These are phyloP conservation scores for Breynia disticha DNA, from an alignment of 441 rosid species.

Conservation along the genomic window DNA sequence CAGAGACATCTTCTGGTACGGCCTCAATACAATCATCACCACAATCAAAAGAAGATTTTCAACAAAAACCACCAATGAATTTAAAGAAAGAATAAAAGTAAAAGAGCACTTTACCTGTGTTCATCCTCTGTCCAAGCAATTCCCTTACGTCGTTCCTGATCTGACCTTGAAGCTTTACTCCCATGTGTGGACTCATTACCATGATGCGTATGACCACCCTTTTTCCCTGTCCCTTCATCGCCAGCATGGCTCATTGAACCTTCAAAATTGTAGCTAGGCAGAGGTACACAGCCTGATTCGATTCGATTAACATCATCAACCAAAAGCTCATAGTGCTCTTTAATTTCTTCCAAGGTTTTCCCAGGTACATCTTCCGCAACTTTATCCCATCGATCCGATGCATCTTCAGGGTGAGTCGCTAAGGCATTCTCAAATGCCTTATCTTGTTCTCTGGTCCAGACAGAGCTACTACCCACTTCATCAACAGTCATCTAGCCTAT, in stretches of 20 bases:
- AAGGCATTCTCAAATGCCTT: slow-evolving; percentile 89
- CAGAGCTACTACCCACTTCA: slow-evolving; percentile 54
- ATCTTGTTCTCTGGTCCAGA: slow-evolving; percentile 86
- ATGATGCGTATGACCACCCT: slow-evolving; percentile 41
- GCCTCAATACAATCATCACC: slow-evolving; percentile 3
- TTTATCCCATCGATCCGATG: slow-evolving; percentile 72
- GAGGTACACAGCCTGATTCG: slow-evolving; percentile 81
- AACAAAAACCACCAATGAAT: not conserved
- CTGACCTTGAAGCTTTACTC: slow-evolving; percentile 70
- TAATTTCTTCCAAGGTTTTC: slow-evolving; percentile 72
- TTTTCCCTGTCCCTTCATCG: slow-evolving; percentile 64
- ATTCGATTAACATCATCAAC: slow-evolving; percentile 69
- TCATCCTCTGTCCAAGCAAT: slow-evolving; percentile 99
- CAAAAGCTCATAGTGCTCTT: slow-evolving; percentile 71
- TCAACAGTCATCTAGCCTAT: slow-evolving; percentile 56
- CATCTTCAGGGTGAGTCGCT: slow-evolving; percentile 53
- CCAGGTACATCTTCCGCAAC: slow-evolving; percentile 77
- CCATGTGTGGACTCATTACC: slow-evolving; percentile 61
- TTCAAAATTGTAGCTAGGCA: slow-evolving; percentile 62
- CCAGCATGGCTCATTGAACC: slow-evolving; percentile 49
- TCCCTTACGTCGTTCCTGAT: slow-evolving; percentile 95
- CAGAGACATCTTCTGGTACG: not conserved
- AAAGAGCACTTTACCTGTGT: slow-evolving; percentile 63
- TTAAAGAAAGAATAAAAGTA: slow-evolving; percentile 10
- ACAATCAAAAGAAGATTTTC: not conserved